Percentiles rank a stretch among this genome's conserved stretches.
Conservation (phyloP, 1,284 basidiomycete genomes). For the Caloboletus inedulis region DNA sequence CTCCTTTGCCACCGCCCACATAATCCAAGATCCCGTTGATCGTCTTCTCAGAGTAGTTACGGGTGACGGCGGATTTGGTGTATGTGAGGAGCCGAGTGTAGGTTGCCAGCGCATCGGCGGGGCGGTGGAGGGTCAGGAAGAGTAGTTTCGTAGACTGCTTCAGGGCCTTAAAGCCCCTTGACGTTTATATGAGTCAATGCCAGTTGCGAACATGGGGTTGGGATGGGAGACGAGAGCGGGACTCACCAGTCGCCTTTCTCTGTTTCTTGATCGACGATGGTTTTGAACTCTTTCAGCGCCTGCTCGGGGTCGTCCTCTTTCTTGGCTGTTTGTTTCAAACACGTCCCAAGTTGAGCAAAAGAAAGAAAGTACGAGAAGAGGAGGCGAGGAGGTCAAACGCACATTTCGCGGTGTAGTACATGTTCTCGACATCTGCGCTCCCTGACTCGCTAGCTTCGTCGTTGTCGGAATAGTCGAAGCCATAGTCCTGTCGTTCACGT, state of each 20-base stretch:
- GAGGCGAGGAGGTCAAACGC: constrained; percentile 26
- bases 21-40: constrained; percentile 99
- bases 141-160: constrained; percentile 98
- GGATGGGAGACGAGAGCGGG: not conserved
- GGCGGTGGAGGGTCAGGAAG: constrained; percentile 76
- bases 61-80: constrained; percentile 88
- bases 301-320: constrained; percentile 91
- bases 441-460: constrained; percentile 78
- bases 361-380: not conserved
- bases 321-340: constrained; percentile 55
- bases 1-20: constrained; percentile 89
- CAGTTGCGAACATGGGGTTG: not conserved
- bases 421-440: constrained; percentile 94
- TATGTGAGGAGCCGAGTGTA: constrained; percentile 87
- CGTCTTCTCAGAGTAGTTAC: constrained; percentile 94
- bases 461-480: constrained; percentile 94
- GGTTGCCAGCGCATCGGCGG: constrained; percentile 81
- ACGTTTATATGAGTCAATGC: not conserved
- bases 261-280: constrained; percentile 84
- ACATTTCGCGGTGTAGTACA: constrained; percentile 99
- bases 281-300: constrained; percentile 83
- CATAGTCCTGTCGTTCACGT: constrained; percentile 72
- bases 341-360: constrained; percentile 1
- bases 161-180: constrained; percentile 97
- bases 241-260: constrained; percentile 90